Base-by-base conservation (phyloP, 2,329 filamentous ascomycete genomes). In the Penicillium sp. region DNA sequence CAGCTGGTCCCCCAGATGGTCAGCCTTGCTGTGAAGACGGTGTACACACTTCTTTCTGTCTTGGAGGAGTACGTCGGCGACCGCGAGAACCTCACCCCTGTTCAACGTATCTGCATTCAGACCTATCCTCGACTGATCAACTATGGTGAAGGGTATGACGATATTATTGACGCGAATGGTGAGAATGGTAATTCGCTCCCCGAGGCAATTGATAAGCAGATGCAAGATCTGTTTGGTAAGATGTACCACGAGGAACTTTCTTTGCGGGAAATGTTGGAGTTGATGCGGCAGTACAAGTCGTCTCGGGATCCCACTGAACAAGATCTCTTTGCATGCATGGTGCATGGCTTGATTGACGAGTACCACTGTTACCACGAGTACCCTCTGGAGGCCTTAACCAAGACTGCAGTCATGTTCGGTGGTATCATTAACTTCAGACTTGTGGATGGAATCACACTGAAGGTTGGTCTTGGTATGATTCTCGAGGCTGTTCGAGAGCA, bases 311-410 rank as follows among this genome's bases (percentile, higher is more conserved):
- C 92, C 1, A 81, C 89, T 16, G 92, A 97, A 62, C 95, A 98
- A 75, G 95, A 99, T 73, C 85, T 97, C 6, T 99, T 99, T 74
- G 91, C 94, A 14, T 97, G 94, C 79, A 99, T 99, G 93, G 96
- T 99, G 38, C 93, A 97, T 71, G 95, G 95, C 0, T 82, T 99
- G 4, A 97, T 99, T 70, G 95, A 99, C 70, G 95, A 99, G 79
- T 99, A 97, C 75, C 89, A 89, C 58, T 96, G 97, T 72, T 99
- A 97, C 74, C 87, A 90, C 43, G 93, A 96, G 71, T 99, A 99
- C 75, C 96, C 96, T 0, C 83, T 97, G n/a, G 94, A 97, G 72
- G 95, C 95, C 6, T 81, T 99, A 54, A 94, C 94, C 7, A 98
- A 94, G 11, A 99, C 95, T 0, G 94, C 95, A 4, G 93, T 99